phyloP scores from a whole-genome alignment of 495 filamentous ascomycete species.

The Chlorociboria aeruginascens region DNA sequence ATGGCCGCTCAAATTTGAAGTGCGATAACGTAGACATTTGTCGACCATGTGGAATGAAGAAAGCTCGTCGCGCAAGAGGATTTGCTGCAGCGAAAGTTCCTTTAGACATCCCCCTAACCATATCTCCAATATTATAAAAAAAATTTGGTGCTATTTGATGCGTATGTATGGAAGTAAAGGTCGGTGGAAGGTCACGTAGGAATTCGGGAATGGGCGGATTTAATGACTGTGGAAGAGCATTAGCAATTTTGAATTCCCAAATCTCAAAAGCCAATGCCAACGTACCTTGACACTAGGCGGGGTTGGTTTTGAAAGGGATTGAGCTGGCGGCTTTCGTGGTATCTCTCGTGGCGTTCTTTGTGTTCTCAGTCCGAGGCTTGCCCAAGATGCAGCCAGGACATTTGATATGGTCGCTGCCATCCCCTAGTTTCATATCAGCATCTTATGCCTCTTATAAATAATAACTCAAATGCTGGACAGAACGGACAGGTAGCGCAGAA shows the following conservation, averaged over 20 bases:
- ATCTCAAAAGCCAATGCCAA: neutral
- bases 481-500: slow-evolving; percentile 30
- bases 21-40: slow-evolving; percentile 13
- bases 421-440: slow-evolving; percentile 22
- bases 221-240: neutral
- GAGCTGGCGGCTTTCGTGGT: slow-evolving; percentile 1
- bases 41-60: slow-evolving; percentile 4
- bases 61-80: slow-evolving; percentile 23
- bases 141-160: slow-evolving; percentile 2
- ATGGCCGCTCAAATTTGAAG: slow-evolving; percentile 6
- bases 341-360: slow-evolving; percentile 4
- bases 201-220: slow-evolving; percentile 8
- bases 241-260: neutral
- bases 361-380: slow-evolving; percentile 11
- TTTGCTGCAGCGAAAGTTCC: slow-evolving; percentile 24
- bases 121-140: slow-evolving; percentile 18
- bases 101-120: slow-evolving; percentile 21
- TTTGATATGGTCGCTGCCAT: slow-evolving; percentile 38
- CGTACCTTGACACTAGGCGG: slow-evolving; percentile 4
- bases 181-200: slow-evolving; percentile 9
- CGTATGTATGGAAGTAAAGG: slow-evolving; percentile 7
- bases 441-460: neutral
- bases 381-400: slow-evolving; percentile 32
- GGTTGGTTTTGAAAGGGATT: neutral
- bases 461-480: neutral